A percentile compares a stretch with the other conserved stretches of the same genome.
Evolutionary conservation across 768 basidiomycete genomes (phyloP).

Genomic region (Pholiota molesta): DNA sequence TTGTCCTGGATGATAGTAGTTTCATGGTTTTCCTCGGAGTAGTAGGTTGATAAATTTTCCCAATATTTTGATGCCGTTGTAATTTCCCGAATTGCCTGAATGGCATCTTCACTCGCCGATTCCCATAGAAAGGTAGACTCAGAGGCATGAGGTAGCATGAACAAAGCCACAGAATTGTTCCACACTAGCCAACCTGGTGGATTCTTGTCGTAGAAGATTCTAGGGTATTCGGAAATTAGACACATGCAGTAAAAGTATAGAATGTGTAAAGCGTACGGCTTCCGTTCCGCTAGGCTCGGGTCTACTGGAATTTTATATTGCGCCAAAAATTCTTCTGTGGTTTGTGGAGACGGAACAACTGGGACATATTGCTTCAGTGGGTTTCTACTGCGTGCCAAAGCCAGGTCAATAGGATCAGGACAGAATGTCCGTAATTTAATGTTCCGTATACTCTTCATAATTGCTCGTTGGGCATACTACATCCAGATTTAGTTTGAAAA

Average conservation of each 20-base stretch:
- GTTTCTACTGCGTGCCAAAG: constrained; percentile 64
- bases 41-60: constrained; percentile 68
- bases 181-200: constrained; percentile 74
- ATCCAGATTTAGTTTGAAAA: constrained; percentile 5
- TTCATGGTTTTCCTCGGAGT: constrained; percentile 78
- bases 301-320: constrained; percentile 57
- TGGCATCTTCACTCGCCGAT: constrained; percentile 46
- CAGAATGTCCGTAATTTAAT: constrained; percentile 83
- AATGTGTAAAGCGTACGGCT: constrained; percentile 44
- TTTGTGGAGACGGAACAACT: constrained; percentile 51
- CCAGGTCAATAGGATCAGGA: constrained; percentile 55
- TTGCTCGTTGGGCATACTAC: constrained; percentile 72
- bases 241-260: neutral
- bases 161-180: constrained; percentile 47
- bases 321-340: constrained; percentile 57
- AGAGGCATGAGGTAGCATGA: constrained; percentile 46
- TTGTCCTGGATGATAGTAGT: constrained; percentile 68
- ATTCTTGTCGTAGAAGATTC: constrained; percentile 58
- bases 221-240: constrained; percentile 25
- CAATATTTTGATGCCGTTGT: constrained; percentile 58
- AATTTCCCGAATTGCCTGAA: constrained; percentile 53
- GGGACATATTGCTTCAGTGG: constrained; percentile 60
- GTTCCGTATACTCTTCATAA: constrained; percentile 77
- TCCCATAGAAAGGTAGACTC: constrained; percentile 69
- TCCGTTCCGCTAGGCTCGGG: constrained; percentile 28